Base-by-base conservation (phyloP, 2,329 filamentous ascomycete genomes). In the Purpureocillium takamizusanense region DNA sequence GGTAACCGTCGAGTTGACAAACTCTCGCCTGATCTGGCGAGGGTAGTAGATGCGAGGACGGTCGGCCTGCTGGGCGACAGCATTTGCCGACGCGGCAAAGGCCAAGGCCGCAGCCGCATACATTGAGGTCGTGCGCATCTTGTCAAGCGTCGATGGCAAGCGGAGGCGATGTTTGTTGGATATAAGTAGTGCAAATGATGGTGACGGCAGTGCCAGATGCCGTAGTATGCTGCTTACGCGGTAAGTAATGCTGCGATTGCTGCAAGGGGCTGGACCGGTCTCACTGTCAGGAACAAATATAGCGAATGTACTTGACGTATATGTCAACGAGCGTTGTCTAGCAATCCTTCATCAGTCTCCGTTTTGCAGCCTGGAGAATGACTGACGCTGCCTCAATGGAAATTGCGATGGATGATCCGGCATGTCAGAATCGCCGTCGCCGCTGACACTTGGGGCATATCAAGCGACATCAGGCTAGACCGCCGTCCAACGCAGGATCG, bases 221-320 rank as follows among this genome's bases (percentile, higher is more conserved):
- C 9, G 21, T 7, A 34, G 31, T 45, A 41, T 42, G 35, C 45
- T 47, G 40, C 17, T 4, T 7, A 10, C 11, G 18, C 3, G 4
- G 35, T 41, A 21, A 41, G 23, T 18, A 23, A 5, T 9, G n/a
- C 10, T 25, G 21, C 10, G 21, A 10, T 6, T 25, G 21, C 21
- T 25, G 5, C 21, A 25, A 25, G 21, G 10, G 21, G 5, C 21
- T 5, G 6, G 21, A 10, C 10, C 5, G 21, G 21, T n/a, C 58
- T 55, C 31, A 61, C 57, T 67, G 70, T 72, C 69, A 73, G 68
- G 61, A 56, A 51, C 49, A 52, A 52, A 56, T 60, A 50, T 50
- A 76, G 72, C 65, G 74, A 77, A 63, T 73, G 73, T 73, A 74
- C 65, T 72, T 75, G 73, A 76, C 70, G 65, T 25, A 56, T 51